Conservation (phyloP, 1,284 basidiomycete genomes). For the Wallemia ichthyophaga region DNA sequence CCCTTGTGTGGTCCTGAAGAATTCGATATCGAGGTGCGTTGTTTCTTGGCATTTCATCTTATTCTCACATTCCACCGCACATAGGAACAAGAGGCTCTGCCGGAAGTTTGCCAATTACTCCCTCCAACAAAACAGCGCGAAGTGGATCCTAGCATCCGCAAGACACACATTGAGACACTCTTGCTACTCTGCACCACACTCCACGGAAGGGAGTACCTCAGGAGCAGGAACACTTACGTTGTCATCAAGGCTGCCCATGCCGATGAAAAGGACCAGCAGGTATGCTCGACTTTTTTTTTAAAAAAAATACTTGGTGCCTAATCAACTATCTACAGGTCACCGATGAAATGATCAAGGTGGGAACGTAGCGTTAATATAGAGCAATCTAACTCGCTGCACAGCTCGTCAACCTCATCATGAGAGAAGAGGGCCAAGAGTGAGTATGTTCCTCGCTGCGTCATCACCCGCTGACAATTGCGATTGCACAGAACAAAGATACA, state of each 20-base stretch:
- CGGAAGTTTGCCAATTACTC: slow-evolving; percentile 57
- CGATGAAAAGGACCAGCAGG: slow-evolving; percentile 44
- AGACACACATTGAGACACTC: slow-evolving; percentile 65
- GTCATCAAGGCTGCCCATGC: slow-evolving; percentile 55
- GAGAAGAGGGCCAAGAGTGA: slow-evolving; percentile 28
- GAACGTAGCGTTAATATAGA: slow-evolving; percentile 8
- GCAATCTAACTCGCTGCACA: slow-evolving; percentile 36
- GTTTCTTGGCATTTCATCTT: neutral
- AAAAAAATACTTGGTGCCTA: neutral
- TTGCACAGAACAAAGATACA: neutral
- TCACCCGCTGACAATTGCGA: neutral
- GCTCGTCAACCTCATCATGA: slow-evolving; percentile 39
- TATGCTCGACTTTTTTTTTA: slow-evolving; percentile 1
- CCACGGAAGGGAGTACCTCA: slow-evolving; percentile 52
- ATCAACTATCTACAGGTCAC: slow-evolving; percentile 2
- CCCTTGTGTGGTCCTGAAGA: slow-evolving; percentile 87
- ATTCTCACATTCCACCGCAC: slow-evolving; percentile 6
- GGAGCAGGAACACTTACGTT: slow-evolving; percentile 57
- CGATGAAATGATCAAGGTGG: slow-evolving; percentile 1
- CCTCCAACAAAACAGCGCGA: slow-evolving; percentile 61
- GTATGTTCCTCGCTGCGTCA: neutral
- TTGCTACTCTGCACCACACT: slow-evolving; percentile 63
- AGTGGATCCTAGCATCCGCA: slow-evolving; percentile 40
- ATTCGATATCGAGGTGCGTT: slow-evolving; percentile 46
- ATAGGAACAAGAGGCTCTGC: slow-evolving; percentile 68